A percentile compares a stretch with the other conserved stretches of the same genome.
Evolutionary conservation across 2,329 filamentous ascomycete species (phyloP).

Genomic region (Ceratocystis eucalypticola): DNA sequence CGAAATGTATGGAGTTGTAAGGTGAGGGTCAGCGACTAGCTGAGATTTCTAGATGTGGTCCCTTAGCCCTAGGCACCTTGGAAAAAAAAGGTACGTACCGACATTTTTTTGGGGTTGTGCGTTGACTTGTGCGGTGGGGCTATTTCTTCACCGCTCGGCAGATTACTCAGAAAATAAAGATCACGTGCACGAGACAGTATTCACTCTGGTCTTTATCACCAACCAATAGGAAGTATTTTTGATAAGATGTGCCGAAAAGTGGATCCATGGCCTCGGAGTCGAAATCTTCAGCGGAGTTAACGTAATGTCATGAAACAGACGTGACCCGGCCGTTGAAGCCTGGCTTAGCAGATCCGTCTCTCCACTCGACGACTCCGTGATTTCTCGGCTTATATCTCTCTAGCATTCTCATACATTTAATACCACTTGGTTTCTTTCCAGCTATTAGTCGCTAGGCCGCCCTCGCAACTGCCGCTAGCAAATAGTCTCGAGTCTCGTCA

Average conservation of each 20-base stretch:
- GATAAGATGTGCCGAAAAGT: slow-evolving; percentile 11
- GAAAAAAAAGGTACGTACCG: slow-evolving; percentile 20
- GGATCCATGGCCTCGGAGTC: slow-evolving; percentile 5
- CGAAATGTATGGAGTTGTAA: slow-evolving; percentile 18
- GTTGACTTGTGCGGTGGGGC: slow-evolving; percentile 16
- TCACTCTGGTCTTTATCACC: slow-evolving; percentile 9
- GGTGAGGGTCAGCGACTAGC: slow-evolving; percentile 19
- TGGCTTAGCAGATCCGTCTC: slow-evolving; percentile 10
- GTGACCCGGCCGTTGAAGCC: slow-evolving; percentile 4
- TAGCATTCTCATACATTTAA: background rate
- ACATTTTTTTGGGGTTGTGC: slow-evolving; percentile 17
- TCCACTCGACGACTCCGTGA: background rate
- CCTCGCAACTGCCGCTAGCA: background rate
- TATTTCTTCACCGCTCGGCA: slow-evolving; percentile 16
- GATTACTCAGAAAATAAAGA: slow-evolving; percentile 2
- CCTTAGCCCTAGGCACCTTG: slow-evolving; percentile 20
- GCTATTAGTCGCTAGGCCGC: background rate
- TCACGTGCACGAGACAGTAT: slow-evolving; percentile 13
- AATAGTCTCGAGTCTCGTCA: background rate
- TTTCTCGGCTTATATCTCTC: background rate
- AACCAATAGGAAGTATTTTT: slow-evolving; percentile 10
- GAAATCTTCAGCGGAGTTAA: slow-evolving; percentile 14
- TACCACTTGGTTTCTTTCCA: background rate
- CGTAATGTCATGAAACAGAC: slow-evolving; percentile 12
- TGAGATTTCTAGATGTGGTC: slow-evolving; percentile 20